These are phyloP conservation scores for Xanthoceras sorbifolium DNA, from an alignment of 345 rosid species.

Conservation along the genomic window DNA sequence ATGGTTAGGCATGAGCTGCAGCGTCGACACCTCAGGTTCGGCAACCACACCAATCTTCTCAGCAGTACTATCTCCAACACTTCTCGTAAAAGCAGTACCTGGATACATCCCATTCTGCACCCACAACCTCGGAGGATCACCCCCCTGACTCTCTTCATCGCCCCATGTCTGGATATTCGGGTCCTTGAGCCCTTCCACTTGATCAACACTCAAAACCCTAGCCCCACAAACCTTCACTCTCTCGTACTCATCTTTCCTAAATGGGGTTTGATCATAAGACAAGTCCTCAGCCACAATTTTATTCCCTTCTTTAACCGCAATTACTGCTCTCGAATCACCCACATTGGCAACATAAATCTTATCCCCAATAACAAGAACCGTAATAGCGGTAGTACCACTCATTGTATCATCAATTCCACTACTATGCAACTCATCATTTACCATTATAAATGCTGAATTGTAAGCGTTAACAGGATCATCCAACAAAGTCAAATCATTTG, in stretches of 20 bases:
- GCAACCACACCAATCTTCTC: constrained; percentile 88
- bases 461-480: constrained; percentile 79
- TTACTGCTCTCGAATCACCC: constrained; percentile 96
- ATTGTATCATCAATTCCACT: constrained; percentile 85
- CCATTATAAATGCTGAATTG: constrained; percentile 57
- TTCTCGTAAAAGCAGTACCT: constrained; percentile 93
- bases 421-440: constrained; percentile 65
- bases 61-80: constrained; percentile 86
- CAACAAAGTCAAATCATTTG: constrained; percentile 56
- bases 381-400: constrained; percentile 96
- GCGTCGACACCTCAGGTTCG: constrained; percentile 72
- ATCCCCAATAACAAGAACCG: constrained; percentile 87
- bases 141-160: constrained; percentile 83
- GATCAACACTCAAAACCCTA: constrained; percentile 88
- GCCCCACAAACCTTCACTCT: constrained; percentile 93
- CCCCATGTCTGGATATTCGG: constrained; percentile 86
- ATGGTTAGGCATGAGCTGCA: constrained; percentile 66
- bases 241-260: constrained; percentile 89
- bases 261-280: constrained; percentile 95
- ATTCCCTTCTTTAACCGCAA: constrained; percentile 68
- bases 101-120: constrained; percentile 90
- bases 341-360: constrained; percentile 85
- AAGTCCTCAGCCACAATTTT: constrained; percentile 69
- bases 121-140: constrained; percentile 98
- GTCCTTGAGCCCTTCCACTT: constrained; percentile 91